These are phyloP conservation scores for Vitis hybrid DNA, from an alignment of 177 flowering plant genomes.

Conservation along the genomic window DNA sequence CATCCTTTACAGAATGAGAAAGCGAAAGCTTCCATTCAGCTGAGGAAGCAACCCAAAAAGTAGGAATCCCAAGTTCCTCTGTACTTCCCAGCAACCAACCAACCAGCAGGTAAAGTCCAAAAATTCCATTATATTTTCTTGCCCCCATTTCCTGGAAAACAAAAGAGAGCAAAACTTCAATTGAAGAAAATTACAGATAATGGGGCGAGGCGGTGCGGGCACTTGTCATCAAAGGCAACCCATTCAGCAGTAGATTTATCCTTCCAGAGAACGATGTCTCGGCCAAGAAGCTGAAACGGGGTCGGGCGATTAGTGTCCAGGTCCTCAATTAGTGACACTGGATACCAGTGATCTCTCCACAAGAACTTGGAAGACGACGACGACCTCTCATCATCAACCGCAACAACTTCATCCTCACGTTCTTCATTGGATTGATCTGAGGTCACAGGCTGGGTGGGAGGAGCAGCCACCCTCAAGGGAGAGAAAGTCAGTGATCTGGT, in stretches of 20 bases:
- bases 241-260: conserved; percentile 52
- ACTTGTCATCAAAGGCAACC: conserved; percentile 90
- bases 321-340: conserved; percentile 88
- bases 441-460: conserved; percentile 33
- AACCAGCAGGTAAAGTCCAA: background rate
- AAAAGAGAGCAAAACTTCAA: background rate
- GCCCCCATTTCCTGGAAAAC: background rate
- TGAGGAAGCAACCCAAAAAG: background rate
- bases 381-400: conserved; percentile 26
- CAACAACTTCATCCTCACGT: conserved; percentile 11
- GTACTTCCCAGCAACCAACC: background rate
- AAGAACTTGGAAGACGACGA: conserved; percentile 49
- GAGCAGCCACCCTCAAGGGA: conserved; percentile 54
- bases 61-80: too few species aligned
- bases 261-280: conserved; percentile 87
- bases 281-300: conserved; percentile 86
- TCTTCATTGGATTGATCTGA: conserved; percentile 10
- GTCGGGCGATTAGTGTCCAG: conserved; percentile 71
- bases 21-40: background rate
- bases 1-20: background rate
- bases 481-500: conserved; percentile 6
- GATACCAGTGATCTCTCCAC: conserved; percentile 99
- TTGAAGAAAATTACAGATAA: conserved; percentile 56
- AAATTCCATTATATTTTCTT: background rate
- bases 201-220: conserved; percentile 97